A percentile compares a stretch with the other conserved stretches of the same genome.
phyloP scores from a whole-genome alignment of 106 monocot species.

The Cymbidium sinense region DNA sequence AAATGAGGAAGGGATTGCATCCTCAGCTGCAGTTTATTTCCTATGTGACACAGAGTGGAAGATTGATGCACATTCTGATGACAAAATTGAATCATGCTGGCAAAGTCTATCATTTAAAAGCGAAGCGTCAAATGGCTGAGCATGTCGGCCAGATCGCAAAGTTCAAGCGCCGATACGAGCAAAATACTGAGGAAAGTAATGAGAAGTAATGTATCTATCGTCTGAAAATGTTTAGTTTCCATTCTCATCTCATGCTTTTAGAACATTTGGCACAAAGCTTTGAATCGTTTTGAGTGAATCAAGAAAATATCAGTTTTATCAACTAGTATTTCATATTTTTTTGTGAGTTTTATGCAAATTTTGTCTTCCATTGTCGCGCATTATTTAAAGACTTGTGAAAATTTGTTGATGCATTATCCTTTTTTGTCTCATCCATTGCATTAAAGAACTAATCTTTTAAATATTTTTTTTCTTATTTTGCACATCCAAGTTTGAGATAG shows the following conservation, averaged over 20 bases:
- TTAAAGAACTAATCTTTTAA: too few species aligned
- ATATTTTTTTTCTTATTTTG: too few species aligned
- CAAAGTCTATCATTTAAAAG: slow-evolving; percentile 69
- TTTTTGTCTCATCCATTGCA: background rate
- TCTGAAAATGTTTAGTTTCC: background rate
- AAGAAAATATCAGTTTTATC: background rate
- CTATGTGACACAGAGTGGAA: slow-evolving; percentile 65
- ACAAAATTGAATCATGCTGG: slow-evolving; percentile 54
- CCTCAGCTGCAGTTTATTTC: slow-evolving; percentile 74
- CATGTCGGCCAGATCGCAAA: slow-evolving; percentile 68
- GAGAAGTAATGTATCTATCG: slow-evolving; percentile 14
- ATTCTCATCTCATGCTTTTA: background rate
- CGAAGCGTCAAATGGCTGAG: slow-evolving; percentile 63
- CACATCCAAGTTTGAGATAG: too few species aligned
- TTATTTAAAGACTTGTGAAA: background rate
- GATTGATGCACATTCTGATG: slow-evolving; percentile 65
- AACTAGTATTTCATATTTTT: background rate
- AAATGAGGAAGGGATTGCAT: slow-evolving; percentile 70
- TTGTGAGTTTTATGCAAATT: background rate
- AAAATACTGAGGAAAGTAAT: slow-evolving; percentile 21
- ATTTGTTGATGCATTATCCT: background rate
- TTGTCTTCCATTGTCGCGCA: background rate
- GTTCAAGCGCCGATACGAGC: slow-evolving; percentile 62
- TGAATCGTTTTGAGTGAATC: background rate
- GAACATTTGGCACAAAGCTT: background rate